Percentiles rank a stretch among this genome's conserved stretches.
phyloP scores from a whole-genome alignment of 495 filamentous ascomycete genomes.

The Acidiella bohemica region DNA sequence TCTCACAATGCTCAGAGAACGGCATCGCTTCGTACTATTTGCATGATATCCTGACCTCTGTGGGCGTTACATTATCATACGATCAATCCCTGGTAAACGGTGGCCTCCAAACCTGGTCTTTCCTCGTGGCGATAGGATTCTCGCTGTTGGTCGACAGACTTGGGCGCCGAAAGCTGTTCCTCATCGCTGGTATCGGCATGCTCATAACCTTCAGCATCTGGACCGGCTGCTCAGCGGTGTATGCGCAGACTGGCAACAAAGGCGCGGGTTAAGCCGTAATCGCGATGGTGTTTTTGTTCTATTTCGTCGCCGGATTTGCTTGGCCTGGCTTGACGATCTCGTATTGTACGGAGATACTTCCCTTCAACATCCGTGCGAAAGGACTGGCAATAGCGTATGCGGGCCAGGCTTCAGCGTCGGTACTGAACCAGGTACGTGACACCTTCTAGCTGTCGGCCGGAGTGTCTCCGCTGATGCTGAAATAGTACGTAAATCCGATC shows the following conservation, averaged over 20 bases:
- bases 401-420: slow-evolving; percentile 2
- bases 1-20: slow-evolving; percentile 15
- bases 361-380: slow-evolving; percentile 56
- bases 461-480: slow-evolving; percentile 31
- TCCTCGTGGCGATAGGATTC: slow-evolving; percentile 12
- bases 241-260: slow-evolving; percentile 9
- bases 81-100: slow-evolving; percentile 10
- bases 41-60: slow-evolving; percentile 21
- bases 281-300: slow-evolving; percentile 26
- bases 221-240: slow-evolving; percentile 23
- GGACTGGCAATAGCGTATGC: slow-evolving; percentile 39
- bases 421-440: slow-evolving; percentile 17
- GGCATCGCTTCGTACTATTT: slow-evolving; percentile 12
- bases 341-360: slow-evolving; percentile 46
- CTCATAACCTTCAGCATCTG: slow-evolving; percentile 16
- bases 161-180: slow-evolving; percentile 8
- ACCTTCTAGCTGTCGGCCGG: slow-evolving; percentile 48
- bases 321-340: slow-evolving; percentile 43
- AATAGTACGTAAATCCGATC: slow-evolving; percentile 37
- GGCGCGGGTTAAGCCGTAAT: slow-evolving; percentile 13
- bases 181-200: slow-evolving; percentile 13
- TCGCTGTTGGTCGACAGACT: slow-evolving; percentile 9
- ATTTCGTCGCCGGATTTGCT: slow-evolving; percentile 20
- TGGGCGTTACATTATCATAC: slow-evolving; percentile 20
- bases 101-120: slow-evolving; percentile 12